A percentile compares a stretch with the other conserved stretches of the same genome.
These are phyloP conservation scores for Candida ortonii DNA, from an alignment of 805 yeast species.

Conservation along the genomic window DNA sequence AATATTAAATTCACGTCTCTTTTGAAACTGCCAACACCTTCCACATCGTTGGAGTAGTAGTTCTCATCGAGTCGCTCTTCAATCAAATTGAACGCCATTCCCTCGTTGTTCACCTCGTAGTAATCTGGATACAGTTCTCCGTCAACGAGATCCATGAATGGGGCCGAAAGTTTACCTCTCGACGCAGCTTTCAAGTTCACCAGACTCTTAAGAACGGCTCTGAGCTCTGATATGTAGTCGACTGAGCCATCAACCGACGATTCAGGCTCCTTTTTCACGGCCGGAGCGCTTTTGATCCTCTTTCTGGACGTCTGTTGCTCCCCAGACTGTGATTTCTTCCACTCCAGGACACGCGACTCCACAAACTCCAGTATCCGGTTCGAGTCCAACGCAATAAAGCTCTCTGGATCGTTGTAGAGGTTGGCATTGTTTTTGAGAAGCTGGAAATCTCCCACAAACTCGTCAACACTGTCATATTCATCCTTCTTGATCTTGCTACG, in stretches of 20 bases:
- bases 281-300: conserved; percentile 5
- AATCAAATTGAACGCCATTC: conserved; percentile 69
- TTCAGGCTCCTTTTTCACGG: conserved; percentile 1
- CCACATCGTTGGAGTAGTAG: conserved; percentile 45
- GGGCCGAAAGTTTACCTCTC: conserved; percentile 55
- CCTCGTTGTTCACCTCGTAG: conserved; percentile 64
- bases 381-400: conserved; percentile 68
- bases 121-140: conserved; percentile 76
- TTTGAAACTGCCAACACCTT: conserved; percentile 55
- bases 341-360: conserved; percentile 43
- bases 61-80: conserved; percentile 49
- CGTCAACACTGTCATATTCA: conserved; percentile 37
- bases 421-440: conserved; percentile 69
- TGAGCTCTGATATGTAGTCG: conserved; percentile 22
- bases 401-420: conserved; percentile 64
- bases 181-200: conserved; percentile 46
- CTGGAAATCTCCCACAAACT: conserved; percentile 58
- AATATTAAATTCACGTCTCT: conserved; percentile 63
- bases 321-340: conserved; percentile 5
- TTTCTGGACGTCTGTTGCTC: conserved; percentile 1
- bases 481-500: conserved; percentile 41
- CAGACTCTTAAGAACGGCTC: conserved; percentile 36
- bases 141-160: conserved; percentile 75
- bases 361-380: conserved; percentile 54
- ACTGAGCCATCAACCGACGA: not conserved